Evolutionary conservation across 2,329 filamentous ascomycete species (phyloP).

Genomic region (Sporothrix brunneoviolacea): DNA sequence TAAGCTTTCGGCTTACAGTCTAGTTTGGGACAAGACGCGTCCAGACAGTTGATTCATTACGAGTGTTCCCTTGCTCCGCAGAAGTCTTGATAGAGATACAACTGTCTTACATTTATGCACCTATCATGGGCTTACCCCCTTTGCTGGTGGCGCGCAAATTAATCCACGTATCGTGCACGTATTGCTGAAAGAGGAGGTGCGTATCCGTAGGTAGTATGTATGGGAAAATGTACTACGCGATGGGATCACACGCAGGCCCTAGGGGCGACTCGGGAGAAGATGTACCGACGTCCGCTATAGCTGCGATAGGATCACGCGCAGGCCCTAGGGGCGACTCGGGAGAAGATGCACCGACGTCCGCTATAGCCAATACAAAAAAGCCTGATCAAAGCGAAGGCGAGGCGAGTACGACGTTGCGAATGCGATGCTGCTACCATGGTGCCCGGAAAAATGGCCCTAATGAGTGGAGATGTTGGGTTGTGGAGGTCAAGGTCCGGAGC

Average conservation of each 20-base stretch:
- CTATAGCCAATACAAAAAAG: too few species aligned
- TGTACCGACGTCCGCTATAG: background rate
- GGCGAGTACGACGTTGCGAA: background rate
- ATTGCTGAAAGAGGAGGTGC: too few species aligned
- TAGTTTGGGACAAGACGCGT: too few species aligned
- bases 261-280: background rate
- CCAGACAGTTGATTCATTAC: too few species aligned
- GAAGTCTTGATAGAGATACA: background rate
- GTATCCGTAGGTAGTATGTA: too few species aligned
- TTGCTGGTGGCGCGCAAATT: too few species aligned
- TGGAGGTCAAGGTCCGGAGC: background rate
- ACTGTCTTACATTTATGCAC: background rate
- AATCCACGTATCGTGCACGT: background rate
- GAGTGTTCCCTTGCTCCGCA: background rate
- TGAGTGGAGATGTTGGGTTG: background rate
- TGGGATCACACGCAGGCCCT: background rate
- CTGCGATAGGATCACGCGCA: too few species aligned
- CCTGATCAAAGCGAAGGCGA: too few species aligned
- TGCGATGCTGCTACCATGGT: background rate
- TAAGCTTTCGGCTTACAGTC: too few species aligned
- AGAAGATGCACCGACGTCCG: slow-evolving; percentile 1
- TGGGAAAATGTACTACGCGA: too few species aligned
- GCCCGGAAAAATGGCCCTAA: background rate
- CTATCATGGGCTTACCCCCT: background rate
- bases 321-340: background rate